Evolutionary conservation across 2,329 filamentous ascomycete species (phyloP).

Genomic region (Colletotrichum eleusines): DNA sequence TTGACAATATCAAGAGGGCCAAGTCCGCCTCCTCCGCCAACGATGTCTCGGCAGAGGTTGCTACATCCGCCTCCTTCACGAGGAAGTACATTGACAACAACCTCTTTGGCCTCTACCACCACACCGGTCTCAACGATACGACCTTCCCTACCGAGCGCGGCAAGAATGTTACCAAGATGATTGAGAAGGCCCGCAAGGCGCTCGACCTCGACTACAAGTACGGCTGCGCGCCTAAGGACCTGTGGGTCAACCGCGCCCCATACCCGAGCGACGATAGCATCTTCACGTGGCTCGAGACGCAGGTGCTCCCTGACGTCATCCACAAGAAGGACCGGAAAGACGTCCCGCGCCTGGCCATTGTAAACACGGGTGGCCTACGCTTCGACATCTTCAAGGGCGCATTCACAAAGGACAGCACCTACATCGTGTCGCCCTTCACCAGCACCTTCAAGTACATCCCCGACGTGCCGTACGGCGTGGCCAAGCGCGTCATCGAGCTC

Average conservation of each 20-base stretch:
- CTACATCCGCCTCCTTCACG: slow-evolving; percentile 68
- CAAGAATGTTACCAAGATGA: slow-evolving; percentile 76
- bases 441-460: slow-evolving; percentile 82
- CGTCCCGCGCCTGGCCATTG: slow-evolving; percentile 76
- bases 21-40: slow-evolving; percentile 43
- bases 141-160: slow-evolving; percentile 84
- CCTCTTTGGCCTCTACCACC: slow-evolving; percentile 83
- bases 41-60: slow-evolving; percentile 47
- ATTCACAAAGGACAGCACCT: slow-evolving; percentile 90
- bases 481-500: slow-evolving; percentile 73
- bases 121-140: slow-evolving; percentile 77
- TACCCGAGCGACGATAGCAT: slow-evolving; percentile 82
- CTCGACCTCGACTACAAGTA: slow-evolving; percentile 79
- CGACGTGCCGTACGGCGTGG: slow-evolving; percentile 83
- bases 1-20: slow-evolving; percentile 70
- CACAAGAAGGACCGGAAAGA: slow-evolving; percentile 68
- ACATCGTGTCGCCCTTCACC: slow-evolving; percentile 87
- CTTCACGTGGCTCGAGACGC: slow-evolving; percentile 81
- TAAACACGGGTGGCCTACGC: slow-evolving; percentile 91
- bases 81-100: slow-evolving; percentile 96
- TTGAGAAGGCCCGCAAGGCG: slow-evolving; percentile 75
- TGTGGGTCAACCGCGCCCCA: slow-evolving; percentile 84
- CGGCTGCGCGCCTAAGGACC: slow-evolving; percentile 84
- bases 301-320: slow-evolving; percentile 78
- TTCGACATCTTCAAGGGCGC: slow-evolving; percentile 95